These are phyloP conservation scores for Ogataea haglerorum DNA, from an alignment of 805 yeast genomes.

Conservation along the genomic window DNA sequence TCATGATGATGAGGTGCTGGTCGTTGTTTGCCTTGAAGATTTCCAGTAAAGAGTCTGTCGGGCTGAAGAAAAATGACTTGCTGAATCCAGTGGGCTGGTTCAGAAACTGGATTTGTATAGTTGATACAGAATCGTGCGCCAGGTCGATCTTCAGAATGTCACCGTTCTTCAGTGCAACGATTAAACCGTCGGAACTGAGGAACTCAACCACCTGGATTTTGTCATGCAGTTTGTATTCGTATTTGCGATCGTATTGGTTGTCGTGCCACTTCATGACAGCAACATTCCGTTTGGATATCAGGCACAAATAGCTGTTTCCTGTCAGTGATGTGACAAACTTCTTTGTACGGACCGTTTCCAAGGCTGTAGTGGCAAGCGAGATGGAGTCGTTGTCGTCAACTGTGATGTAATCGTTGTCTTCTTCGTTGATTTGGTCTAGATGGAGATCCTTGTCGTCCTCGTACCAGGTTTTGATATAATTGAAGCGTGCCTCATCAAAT, in stretches of 20 bases:
- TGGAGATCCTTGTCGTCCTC: conserved; percentile 11
- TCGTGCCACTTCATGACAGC: conserved; percentile 24
- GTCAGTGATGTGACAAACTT: conserved; percentile 10
- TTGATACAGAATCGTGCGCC: conserved; percentile 13
- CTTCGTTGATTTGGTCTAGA: conserved; percentile 18
- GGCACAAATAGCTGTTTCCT: conserved; percentile 18
- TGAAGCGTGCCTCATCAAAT: conserved; percentile 34
- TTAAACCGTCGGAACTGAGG: conserved; percentile 21
- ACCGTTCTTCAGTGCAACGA: conserved; percentile 24
- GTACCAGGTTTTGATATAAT: conserved; percentile 26
- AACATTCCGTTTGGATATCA: conserved; percentile 24
- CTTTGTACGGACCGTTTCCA: conserved; percentile 8
- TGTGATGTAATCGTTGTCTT: conserved; percentile 21
- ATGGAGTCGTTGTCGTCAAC: conserved; percentile 28
- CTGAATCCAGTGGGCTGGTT: conserved; percentile 11
- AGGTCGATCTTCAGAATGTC: conserved; percentile 22
- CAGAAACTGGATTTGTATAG: conserved; percentile 25
- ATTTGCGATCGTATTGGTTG: conserved; percentile 20
- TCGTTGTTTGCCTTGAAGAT: conserved; percentile 25
- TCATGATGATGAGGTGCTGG: conserved; percentile 26
- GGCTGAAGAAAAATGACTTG: conserved; percentile 23
- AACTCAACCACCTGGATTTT: conserved; percentile 25
- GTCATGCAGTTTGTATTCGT: conserved; percentile 27
- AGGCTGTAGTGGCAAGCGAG: conserved; percentile 30
- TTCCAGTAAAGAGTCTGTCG: conserved; percentile 16